Evolutionary conservation across 768 basidiomycete genomes (phyloP), one percentile per base, ranked within the genome.

Genomic region (Tricholoma sp.): DNA sequence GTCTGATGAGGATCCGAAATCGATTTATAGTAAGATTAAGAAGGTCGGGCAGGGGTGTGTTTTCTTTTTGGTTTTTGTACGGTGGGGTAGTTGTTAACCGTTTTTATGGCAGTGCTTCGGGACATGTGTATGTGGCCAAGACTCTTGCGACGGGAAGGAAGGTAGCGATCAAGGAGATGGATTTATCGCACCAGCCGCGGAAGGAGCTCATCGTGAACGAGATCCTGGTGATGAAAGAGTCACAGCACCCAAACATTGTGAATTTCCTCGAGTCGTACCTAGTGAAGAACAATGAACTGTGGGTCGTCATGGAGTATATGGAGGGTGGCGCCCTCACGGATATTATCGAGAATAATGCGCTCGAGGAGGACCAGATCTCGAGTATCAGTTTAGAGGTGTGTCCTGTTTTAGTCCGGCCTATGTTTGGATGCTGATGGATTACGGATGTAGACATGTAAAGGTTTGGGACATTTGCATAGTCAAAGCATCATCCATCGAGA

Each of bases 291-390:
- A 88, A 81, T 53, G 94, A 96, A 67, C 82, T 97, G 21, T 98
- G 94, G 94, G 94, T 97, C 45, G 94, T 96, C 57, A 98, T 96
- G 94, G 94, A 98, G 74, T 96, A 91, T 68, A 98, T 98, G 94
- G 94, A 98, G 72, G 94, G 94, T 53, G 95, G 97, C 39, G 94
- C 96, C 16, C 76, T 99, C 66, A 98, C 94, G 22, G 96, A 98
- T 72, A 89, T 99, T 45, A 98, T 99, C 65, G 96, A 98, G 76
- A 94, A 95, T 64, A 98, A 98, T 71, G 84, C 91, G 41, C 73
- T 98, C 59, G 91, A 91, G 68, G 94, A 98, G 74, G 92, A 94
- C 67, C 94, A 98, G 74, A 96, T 98, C 51, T 85, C 91, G 12
- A 88, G 89, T 65, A 97, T 98, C 62, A 89, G 81, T 67, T 78